Percentiles rank a stretch among this genome's conserved stretches.
Conservation (phyloP, 2,329 filamentous ascomycete genomes). For the Cladosporium oxysporum region DNA sequence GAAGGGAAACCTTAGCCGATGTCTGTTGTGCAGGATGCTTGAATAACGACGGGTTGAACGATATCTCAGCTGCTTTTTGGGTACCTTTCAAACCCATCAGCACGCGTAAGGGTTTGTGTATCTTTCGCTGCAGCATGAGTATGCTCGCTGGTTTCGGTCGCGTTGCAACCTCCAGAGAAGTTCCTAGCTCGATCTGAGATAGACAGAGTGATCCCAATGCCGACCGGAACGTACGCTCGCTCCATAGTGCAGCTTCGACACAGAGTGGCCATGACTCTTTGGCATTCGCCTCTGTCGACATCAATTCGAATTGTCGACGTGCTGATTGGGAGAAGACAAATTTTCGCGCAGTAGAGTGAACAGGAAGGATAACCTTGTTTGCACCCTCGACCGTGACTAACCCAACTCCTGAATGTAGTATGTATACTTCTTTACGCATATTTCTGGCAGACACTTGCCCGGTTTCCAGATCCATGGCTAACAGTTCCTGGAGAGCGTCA, state of each 20-base stretch:
- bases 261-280: not conserved
- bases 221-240: conserved; percentile 2
- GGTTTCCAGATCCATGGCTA: not conserved
- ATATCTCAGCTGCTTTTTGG: not conserved
- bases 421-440: not conserved
- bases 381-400: not conserved
- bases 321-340: not conserved
- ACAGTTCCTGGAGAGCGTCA: not conserved
- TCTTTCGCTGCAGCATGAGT: not conserved
- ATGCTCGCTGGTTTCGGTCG: not conserved
- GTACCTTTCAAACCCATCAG: not conserved
- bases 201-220: conserved; percentile 5
- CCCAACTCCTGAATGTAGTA: not conserved
- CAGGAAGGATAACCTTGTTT: not conserved
- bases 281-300: not conserved
- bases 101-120: not conserved
- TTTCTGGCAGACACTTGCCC: not conserved
- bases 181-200: not conserved
- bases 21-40: not conserved
- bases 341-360: conserved; percentile 1
- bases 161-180: not conserved
- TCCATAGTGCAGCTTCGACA: not conserved
- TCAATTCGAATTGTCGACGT: not conserved
- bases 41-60: not conserved
- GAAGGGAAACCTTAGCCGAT: not conserved